A percentile compares a stretch with the other conserved stretches of the same genome.
Conservation (phyloP, 2,329 filamentous ascomycete species). For the Mycosphaerella sp. region DNA sequence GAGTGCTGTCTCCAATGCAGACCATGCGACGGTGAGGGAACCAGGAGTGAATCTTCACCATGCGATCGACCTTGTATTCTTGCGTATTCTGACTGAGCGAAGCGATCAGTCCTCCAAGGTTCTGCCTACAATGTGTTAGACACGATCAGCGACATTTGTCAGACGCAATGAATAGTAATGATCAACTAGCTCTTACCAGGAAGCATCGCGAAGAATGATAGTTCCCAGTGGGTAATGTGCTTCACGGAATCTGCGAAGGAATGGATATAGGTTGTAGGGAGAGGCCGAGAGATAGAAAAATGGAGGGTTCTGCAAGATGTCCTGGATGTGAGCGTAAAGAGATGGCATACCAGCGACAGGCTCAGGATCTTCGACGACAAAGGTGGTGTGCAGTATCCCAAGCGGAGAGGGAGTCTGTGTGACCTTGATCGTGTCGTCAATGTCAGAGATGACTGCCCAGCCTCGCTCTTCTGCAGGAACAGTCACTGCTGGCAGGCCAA, state of each 20-base stretch:
- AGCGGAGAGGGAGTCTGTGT: conserved; percentile 74
- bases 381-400: conserved; percentile 77
- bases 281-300: conserved; percentile 95
- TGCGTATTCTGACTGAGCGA: conserved; percentile 75
- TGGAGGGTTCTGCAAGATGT: conserved; percentile 53
- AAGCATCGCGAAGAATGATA: conserved; percentile 75
- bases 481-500: conserved; percentile 54
- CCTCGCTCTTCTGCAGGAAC: conserved; percentile 69
- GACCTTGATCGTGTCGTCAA: conserved; percentile 93
- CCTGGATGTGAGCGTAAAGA: conserved; percentile 63
- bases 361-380: conserved; percentile 61
- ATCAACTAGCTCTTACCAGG: conserved; percentile 43
- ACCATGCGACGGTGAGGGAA: conserved; percentile 74
- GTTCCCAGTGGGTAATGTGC: conserved; percentile 68
- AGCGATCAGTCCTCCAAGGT: conserved; percentile 68
- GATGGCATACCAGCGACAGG: conserved; percentile 77
- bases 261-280: conserved; percentile 89
- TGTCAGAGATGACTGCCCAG: conserved; percentile 80
- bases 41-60: conserved; percentile 71
- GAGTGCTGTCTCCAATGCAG: conserved; percentile 83
- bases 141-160: too few species aligned
- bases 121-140: conserved; percentile 48
- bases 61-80: conserved; percentile 76
- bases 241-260: conserved; percentile 68
- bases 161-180: too few species aligned